Evolutionary conservation across 1,139 yeast genomes (phyloP), one percentile per base, ranked within the genome.

Genomic region (Hyphopichia khmerensis): DNA sequence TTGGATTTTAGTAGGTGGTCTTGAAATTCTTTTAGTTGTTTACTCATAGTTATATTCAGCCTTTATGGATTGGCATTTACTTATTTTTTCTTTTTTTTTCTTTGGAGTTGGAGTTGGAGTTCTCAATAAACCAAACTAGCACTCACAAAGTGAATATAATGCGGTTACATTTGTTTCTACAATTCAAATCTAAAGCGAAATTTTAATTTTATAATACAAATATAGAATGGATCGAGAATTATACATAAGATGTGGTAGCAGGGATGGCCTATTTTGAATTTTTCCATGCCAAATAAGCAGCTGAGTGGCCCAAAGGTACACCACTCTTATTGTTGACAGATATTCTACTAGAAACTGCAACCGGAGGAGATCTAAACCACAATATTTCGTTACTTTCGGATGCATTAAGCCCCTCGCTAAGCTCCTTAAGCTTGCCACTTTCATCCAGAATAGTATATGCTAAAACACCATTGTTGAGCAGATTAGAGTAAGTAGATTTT

Each of bases 311-410:
- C 39, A 83, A 59, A 36, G 61, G 60, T 42, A 53, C 45, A n/a
- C 51, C 52, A 39, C 49, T 49, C 40, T 55, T 49, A 42, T 63
- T 57, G 16, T 67, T 51, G n/a, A n/a, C 10, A 24, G 38, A 24
- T 42, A 82, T 64, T 47, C 86, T 69, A 53, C 76, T 79, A 2
- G 77, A 65, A 15, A 83, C 64, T 41, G 75, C 68, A 9, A 84
- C 67, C 11, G 96, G 95, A 7, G 96, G 90, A 2, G 93, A 80
- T 48, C 88, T 76, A 62, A 84, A 88, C 91, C 96, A 90, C 17
- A 87, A 65, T 33, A 85, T 67, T 43, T 84, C 6, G 43, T 48
- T 32, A 7, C n/a, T 29, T 37, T 55, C 59, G 31, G 50, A 43
- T 42, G 48, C 48, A 45, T 55, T 62, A 14, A 56, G 52, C 24